Conservation (phyloP, 768 basidiomycete genomes). For the Paxillus ammoniavirescens region DNA sequence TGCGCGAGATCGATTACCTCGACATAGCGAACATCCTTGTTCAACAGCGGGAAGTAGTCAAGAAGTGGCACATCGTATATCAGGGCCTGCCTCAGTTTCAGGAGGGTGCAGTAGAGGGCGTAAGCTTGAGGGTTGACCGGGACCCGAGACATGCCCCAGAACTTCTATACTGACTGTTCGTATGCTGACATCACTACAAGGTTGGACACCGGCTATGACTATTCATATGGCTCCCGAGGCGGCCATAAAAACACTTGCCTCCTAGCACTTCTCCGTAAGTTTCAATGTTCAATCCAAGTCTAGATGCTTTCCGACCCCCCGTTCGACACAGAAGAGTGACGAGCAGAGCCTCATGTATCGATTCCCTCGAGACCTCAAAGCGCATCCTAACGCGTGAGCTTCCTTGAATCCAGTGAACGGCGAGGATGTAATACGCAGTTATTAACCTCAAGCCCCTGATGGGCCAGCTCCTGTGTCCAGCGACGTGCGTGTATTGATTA, state of each 20-base stretch:
- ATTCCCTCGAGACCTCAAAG: conserved; percentile 74
- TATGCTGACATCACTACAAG: conserved; percentile 43
- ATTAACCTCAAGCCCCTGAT: conserved; percentile 87
- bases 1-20: conserved; percentile 90
- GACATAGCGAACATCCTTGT: conserved; percentile 72
- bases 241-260: no score
- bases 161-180: conserved; percentile 36
- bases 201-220: conserved; percentile 87
- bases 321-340: conserved; percentile 48
- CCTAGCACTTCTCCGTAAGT: conserved; percentile 68
- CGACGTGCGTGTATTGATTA: background rate
- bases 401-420: conserved; percentile 73
- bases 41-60: conserved; percentile 87
- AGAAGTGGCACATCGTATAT: conserved; percentile 84
- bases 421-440: conserved; percentile 81
- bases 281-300: background rate
- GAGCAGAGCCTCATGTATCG: no score
- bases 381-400: no score
- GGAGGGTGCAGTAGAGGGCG: conserved; percentile 47
- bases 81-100: conserved; percentile 77
- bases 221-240: no score
- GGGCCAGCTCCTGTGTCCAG: conserved; percentile 72
- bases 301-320: conserved; percentile 17
- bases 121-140: no score
- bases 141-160: conserved; percentile 86